Conservation (phyloP, 1,284 basidiomycete species). For the Ceratobasidium sp. region DNA sequence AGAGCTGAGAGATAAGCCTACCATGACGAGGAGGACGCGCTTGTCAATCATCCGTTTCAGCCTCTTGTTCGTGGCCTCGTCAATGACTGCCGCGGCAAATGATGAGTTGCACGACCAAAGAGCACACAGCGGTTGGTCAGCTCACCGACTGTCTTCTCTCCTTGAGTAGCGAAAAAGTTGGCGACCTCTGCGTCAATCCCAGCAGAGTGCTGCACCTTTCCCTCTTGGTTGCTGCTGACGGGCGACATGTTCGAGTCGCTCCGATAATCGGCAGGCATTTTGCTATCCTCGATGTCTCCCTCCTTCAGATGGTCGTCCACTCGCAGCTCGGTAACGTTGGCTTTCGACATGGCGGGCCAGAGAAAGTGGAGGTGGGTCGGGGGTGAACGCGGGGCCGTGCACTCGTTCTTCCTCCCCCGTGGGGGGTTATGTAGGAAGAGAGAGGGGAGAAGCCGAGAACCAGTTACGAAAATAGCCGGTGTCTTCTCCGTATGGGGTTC, state of each 20-base stretch:
- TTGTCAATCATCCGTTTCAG: constrained; percentile 61
- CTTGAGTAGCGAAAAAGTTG: constrained; percentile 56
- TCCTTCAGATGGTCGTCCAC: constrained; percentile 36
- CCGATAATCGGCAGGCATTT: constrained; percentile 30
- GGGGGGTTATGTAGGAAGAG: constrained; percentile 29
- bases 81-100: constrained; percentile 52
- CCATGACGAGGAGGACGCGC: constrained; percentile 61
- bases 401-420: constrained; percentile 8
- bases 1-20: neutral
- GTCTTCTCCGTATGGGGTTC: constrained; percentile 32
- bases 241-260: constrained; percentile 39
- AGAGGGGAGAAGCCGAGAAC: constrained; percentile 21
- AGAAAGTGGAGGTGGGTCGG: neutral
- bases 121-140: neutral
- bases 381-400: constrained; percentile 29
- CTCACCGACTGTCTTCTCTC: constrained; percentile 42
- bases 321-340: constrained; percentile 22
- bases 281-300: constrained; percentile 38
- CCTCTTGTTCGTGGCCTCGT: constrained; percentile 57
- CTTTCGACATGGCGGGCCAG: constrained; percentile 26
- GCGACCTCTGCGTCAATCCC: constrained; percentile 61
- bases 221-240: constrained; percentile 31
- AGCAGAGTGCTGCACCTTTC: constrained; percentile 1
- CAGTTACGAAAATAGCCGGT: neutral
- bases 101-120: neutral